Evolutionary conservation across 108 stramenopile species (phyloP), one percentile per base, ranked within the genome.

Genomic region (Nitzschia sp.): DNA sequence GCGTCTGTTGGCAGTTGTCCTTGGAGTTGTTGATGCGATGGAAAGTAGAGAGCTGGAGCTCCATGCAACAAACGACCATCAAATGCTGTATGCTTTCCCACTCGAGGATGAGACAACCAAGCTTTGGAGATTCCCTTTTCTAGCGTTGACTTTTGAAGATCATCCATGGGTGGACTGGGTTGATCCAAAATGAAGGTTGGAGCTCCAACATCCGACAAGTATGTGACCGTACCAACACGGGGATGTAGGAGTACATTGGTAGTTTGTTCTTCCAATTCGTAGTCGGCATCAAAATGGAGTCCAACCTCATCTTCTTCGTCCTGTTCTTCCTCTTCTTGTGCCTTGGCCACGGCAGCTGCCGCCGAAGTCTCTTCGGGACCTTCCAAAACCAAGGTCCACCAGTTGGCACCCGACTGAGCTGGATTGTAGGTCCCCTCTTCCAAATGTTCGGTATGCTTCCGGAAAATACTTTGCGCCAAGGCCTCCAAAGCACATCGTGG

Each of bases 361-460:
- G 40, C 39, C 10, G 26, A 53, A 19, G 63, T 56, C n/a, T 69
- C 46, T 7, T 77, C 53, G 48, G 75, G 61, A 41, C 65, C 53
- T 56, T 94, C 90, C 55, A 96, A 73, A 40, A 92, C 92, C 54
- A 92, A 73, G 21, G 92, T 93, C 95, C 95, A 96, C 95, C 95
- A 96, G 58, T 96, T 91, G 8, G 92, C 92, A 24, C 95, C 95
- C 41, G 83, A 85, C 68, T 78, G 76, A 37, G 84, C 78, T 7
- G 86, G 83, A 69, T 88, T 83, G 71, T 73, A 93, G 11, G 74
- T 71, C 25, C 70, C 79, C 24, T 57, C 38, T 56, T 79, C 79
- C 17, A 89, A 64, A 60, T 80, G 71, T 66, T 76, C 73, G 12
- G 83, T 79, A 77, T 93, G 89, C 53, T 78, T 64, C 0, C 80